Evolutionary conservation across 148 eudicot species (phyloP).

Genomic region (Rhododendron vialii): DNA sequence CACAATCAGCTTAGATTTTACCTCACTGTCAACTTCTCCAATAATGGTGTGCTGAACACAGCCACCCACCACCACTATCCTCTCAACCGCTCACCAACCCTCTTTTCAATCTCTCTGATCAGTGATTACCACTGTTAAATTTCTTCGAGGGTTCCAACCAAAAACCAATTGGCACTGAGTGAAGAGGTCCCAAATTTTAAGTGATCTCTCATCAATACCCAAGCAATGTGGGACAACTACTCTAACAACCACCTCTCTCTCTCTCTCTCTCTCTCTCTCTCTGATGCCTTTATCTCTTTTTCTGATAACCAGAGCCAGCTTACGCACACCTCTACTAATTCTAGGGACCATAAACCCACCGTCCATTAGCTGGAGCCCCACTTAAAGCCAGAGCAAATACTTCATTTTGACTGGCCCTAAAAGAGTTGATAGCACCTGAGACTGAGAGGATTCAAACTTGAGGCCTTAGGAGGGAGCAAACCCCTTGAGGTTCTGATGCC

Average conservation of each 20-base stretch:
- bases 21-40: neutral
- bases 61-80: neutral
- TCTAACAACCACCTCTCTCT: too few relatives aligned
- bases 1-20: neutral
- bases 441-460: neutral
- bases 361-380: too few relatives aligned
- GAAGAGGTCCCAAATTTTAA: neutral
- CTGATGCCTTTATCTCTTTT: neutral
- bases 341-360: too few relatives aligned
- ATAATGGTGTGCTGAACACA: neutral
- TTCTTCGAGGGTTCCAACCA: neutral
- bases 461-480: neutral
- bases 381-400: too few relatives aligned
- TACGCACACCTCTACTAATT: too few relatives aligned
- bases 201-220: too few relatives aligned
- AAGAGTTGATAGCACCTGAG: neutral
- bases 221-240: too few relatives aligned
- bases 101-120: neutral
- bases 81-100: neutral
- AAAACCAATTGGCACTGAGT: neutral
- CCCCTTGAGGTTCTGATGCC: neutral
- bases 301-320: too few relatives aligned
- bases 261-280: neutral
- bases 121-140: neutral
- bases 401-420: neutral